Evolutionary conservation across 139 green algal genomes (phyloP).

Genomic region (Dunaliella sp.): DNA sequence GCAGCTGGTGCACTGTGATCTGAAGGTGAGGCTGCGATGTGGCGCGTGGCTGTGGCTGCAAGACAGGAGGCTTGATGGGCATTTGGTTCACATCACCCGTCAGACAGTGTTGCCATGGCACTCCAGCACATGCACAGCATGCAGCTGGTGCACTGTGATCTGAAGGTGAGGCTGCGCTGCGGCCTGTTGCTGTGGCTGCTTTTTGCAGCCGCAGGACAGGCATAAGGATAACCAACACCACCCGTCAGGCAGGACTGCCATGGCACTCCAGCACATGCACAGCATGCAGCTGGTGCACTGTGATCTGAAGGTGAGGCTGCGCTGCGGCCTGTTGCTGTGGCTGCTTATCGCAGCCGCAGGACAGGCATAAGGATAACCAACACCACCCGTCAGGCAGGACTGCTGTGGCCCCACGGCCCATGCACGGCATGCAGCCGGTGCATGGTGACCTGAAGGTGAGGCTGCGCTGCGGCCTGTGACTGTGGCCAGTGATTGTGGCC

Average conservation of each 20-base stretch:
- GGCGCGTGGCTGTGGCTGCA: conserved; percentile 19
- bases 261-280: conserved; percentile 56
- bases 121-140: conserved; percentile 55
- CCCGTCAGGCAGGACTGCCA: no score
- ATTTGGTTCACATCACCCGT: no score
- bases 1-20: conserved; percentile 61
- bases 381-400: neutral
- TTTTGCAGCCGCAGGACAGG: no score
- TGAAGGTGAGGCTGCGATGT: conserved; percentile 43
- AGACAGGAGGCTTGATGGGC: no score
- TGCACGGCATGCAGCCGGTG: neutral
- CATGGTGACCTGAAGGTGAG: conserved; percentile 10
- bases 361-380: no score
- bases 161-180: conserved; percentile 24
- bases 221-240: no score
- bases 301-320: conserved; percentile 55
- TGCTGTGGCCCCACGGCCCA: neutral
- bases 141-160: conserved; percentile 47
- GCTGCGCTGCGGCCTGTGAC: no score
- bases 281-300: conserved; percentile 51
- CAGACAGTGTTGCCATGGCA: neutral
- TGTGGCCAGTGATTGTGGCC: no score
- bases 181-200: no score
- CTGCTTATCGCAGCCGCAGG: no score
- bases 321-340: neutral